A percentile compares a stretch with the other conserved stretches of the same genome.
These are phyloP conservation scores for Parascedosporium putredinis DNA, from an alignment of 2,329 filamentous ascomycete genomes.

Conservation along the genomic window DNA sequence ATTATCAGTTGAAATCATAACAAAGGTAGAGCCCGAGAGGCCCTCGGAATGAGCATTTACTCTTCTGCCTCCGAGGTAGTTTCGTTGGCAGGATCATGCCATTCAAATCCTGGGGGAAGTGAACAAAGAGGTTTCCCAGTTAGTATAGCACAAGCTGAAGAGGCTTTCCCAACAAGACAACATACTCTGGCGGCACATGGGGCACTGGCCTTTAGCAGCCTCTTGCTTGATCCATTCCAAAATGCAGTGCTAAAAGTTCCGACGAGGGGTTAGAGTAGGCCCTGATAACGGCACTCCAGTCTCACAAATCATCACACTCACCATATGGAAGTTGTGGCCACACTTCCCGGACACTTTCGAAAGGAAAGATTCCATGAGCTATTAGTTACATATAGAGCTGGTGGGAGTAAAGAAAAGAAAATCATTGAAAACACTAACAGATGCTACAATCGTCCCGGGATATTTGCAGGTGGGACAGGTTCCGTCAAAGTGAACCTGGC, in stretches of 20 bases:
- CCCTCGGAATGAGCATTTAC: background rate
- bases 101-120: conserved; percentile 3
- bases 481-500: conserved; percentile 93
- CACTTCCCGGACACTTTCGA: conserved; percentile 81
- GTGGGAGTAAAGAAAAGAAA: background rate
- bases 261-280: conserved; percentile 12
- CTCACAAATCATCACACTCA: conserved; percentile 22
- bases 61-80: conserved; percentile 2
- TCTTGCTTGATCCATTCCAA: conserved; percentile 94
- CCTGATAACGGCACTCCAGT: background rate
- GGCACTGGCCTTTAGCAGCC: conserved; percentile 83
- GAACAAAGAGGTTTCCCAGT: background rate
- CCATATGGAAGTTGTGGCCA: conserved; percentile 97
- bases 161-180: conserved; percentile 1
- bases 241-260: conserved; percentile 76
- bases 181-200: conserved; percentile 93
- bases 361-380: background rate
- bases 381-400: conserved; percentile 3
- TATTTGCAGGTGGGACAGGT: conserved; percentile 98
- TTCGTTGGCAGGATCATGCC: conserved; percentile 5
- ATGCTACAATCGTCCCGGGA: conserved; percentile 93
- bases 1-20: no score
- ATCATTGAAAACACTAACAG: conserved; percentile 43
- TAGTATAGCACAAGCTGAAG: background rate
- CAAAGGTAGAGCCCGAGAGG: no score